Evolutionary conservation across 305 asterid genomes (phyloP), one percentile per base, ranked within the genome.

Genomic region (Fraxinus sp.): DNA sequence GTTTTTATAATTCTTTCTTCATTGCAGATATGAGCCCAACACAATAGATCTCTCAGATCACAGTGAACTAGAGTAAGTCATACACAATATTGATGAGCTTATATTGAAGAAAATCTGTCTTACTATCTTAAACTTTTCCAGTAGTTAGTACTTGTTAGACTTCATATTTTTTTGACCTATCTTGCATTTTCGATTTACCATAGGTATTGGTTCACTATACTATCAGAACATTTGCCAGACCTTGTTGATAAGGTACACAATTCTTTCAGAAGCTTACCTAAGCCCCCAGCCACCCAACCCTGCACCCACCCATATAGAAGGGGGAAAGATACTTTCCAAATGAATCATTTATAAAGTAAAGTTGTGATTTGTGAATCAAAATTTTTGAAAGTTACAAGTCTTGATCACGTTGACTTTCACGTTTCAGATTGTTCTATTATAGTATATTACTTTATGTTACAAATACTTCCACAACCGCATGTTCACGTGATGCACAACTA

Each of bases 121-220:
- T 30, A 11, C 28, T 16, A 28, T 26, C 3, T 7, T 77, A 32
- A 80, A 39, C 24, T 24, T 79, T 43, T 55, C 30, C n/a, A 62
- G 32, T 24, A 35, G 77, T 37, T 64, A 79, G 32, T 30, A 26
- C 46, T 22, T 62, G 7, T 62, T 62, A 28, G 3, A 68, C 35
- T 68, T 20, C 64, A 46, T 46, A 30, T 30, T 30, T 46, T 46
- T 43, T 35, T 57, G 14, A 77, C 77, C 78, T 30, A 76, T 74
- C 10, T 71, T 78, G 75, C 49, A 49, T 71, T n/a, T 77, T 75
- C 39, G 10, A 76, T 83, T 77, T 83, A 68, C 83, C 86, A 78
- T 88, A 96, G 99, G 91, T 96, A 94, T 85, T 96, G 99, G 99
- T 95, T 92, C 88, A 92, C 98, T 77, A 97, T 94, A 83, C 86